phyloP scores from a whole-genome alignment of 441 rosid genomes.

The Adansonia grandidieri region DNA sequence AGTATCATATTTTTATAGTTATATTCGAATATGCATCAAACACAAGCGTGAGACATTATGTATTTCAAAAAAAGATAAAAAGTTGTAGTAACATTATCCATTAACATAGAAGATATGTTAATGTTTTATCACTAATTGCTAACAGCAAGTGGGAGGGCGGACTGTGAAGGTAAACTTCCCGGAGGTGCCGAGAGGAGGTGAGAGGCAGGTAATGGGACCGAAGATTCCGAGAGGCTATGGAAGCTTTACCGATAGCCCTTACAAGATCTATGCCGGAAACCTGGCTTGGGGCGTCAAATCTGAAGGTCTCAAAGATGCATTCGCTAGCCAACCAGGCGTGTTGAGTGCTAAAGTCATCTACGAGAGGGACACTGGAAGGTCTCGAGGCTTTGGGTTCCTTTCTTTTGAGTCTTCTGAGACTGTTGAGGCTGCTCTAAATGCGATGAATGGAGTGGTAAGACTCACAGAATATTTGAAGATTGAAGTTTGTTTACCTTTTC shows the following conservation, averaged over 20 bases:
- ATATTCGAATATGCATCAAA: too few species aligned
- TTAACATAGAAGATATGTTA: too few species aligned
- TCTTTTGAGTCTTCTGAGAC: constrained; percentile 67
- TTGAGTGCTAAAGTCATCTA: constrained; percentile 81
- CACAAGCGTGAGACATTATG: too few species aligned
- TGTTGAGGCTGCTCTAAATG: constrained; percentile 50
- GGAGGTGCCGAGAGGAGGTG: constrained; percentile 90
- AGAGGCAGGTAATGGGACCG: constrained; percentile 68
- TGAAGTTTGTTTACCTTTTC: constrained; percentile 16
- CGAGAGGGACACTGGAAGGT: constrained; percentile 69
- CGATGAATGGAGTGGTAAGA: constrained; percentile 76
- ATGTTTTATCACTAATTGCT: constrained; percentile 21
- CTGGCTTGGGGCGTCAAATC: constrained; percentile 84
- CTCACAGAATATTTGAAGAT: constrained; percentile 21
- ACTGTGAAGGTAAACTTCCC: constrained; percentile 85
- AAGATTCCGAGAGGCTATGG: constrained; percentile 51
- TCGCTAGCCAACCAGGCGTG: constrained; percentile 65
- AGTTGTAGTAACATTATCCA: too few species aligned
- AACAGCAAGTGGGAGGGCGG: constrained; percentile 84
- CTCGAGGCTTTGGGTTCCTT: constrained; percentile 85
- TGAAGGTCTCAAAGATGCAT: constrained; percentile 72
- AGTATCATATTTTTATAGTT: too few species aligned
- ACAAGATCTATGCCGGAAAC: constrained; percentile 91
- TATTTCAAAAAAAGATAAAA: too few species aligned
- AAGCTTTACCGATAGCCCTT: constrained; percentile 68